phyloP scores from a whole-genome alignment of 108 stramenopile genomes.

The Cylindrotheca fusiformis region DNA sequence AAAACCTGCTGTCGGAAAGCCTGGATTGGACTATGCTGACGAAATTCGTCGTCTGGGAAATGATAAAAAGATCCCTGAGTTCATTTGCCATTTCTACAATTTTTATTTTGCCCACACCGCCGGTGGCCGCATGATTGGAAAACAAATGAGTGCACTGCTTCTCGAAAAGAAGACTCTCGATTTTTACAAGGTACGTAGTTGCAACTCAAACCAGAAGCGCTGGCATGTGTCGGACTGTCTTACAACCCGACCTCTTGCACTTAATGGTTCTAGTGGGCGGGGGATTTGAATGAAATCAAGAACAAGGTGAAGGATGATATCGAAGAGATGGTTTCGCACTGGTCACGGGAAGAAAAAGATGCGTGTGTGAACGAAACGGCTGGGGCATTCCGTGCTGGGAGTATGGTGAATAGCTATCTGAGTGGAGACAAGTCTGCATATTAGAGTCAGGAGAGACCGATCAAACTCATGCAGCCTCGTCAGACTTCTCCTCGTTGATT shows the following conservation, averaged over 20 bases:
- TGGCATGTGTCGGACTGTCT: too few relatives aligned
- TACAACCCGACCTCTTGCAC: too few relatives aligned
- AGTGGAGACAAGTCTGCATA: slow-evolving; percentile 52
- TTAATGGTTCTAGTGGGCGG: slow-evolving; percentile 71
- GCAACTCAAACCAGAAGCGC: too few relatives aligned
- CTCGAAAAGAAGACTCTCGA: slow-evolving; percentile 80
- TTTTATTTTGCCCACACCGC: slow-evolving; percentile 93
- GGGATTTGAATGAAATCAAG: slow-evolving; percentile 82
- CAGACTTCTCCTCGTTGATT: too few relatives aligned
- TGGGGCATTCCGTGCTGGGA: slow-evolving; percentile 68
- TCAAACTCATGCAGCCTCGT: too few relatives aligned
- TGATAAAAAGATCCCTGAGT: slow-evolving; percentile 64
- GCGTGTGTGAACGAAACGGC: slow-evolving; percentile 71
- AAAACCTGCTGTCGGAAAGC: slow-evolving; percentile 45
- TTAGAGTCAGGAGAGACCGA: too few relatives aligned
- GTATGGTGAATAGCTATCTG: slow-evolving; percentile 64
- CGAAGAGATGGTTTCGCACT: slow-evolving; percentile 78
- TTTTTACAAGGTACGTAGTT: slow-evolving; percentile 82
- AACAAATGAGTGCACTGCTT: slow-evolving; percentile 78
- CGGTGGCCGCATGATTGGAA: slow-evolving; percentile 92
- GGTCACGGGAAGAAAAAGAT: slow-evolving; percentile 74
- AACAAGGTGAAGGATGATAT: slow-evolving; percentile 68
- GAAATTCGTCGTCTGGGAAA: slow-evolving; percentile 46
- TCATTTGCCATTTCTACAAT: slow-evolving; percentile 95
- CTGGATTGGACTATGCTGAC: slow-evolving; percentile 60